Base-by-base conservation (phyloP, 1,139 yeast genomes). In the Entelexis paramagnoliae region DNA sequence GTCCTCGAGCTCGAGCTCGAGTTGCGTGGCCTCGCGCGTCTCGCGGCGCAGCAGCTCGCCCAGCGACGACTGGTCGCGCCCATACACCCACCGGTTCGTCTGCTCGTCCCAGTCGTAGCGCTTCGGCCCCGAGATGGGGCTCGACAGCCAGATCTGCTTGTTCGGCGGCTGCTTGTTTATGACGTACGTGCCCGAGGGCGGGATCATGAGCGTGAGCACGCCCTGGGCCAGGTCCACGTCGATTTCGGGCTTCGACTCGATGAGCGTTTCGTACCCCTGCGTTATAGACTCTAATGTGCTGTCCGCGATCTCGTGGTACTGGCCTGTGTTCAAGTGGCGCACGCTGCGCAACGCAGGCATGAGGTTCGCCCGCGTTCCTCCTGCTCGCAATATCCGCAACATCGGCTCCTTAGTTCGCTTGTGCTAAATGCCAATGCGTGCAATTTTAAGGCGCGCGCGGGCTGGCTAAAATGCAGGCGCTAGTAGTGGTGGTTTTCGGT, bases 141-240 rank as follows among this genome's bases (percentile, higher is more conserved):
- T 83, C 55, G 93, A 80, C 51, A 87, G 74, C 97, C 97, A 88
- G 40, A 88, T 81, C 66, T 88, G 97, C 66, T 83, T 82, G 67
- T 86, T 88, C 2, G 96, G 95, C 1, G 96, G 96, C 68, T 89
- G 96, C 64, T 86, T 86, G 70, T 88, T 89, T 60, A 89, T 80
- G 33, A 88, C 94, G 65, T 88, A 88, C 1, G 89, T 78, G 2
- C 96, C 96, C 35, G 72, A 69, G 2, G 79, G 76, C 2, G 87
- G 84, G 33, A 83, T 64, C 3, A 73, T 75, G 55, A 88, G 66
- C 2, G 89, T 81, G 70, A 88, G 68, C 13, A 88, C 95, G 3
- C 96, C 96, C 55, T 83, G 89, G 64, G 80, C 74, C 54, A 83
- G 75, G 61, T 88, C 96, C n/a, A 81, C 79, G 59, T 88, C 96